These are phyloP conservation scores for Ciborinia camelliae DNA, from an alignment of 2,329 filamentous ascomycete genomes.

Conservation along the genomic window DNA sequence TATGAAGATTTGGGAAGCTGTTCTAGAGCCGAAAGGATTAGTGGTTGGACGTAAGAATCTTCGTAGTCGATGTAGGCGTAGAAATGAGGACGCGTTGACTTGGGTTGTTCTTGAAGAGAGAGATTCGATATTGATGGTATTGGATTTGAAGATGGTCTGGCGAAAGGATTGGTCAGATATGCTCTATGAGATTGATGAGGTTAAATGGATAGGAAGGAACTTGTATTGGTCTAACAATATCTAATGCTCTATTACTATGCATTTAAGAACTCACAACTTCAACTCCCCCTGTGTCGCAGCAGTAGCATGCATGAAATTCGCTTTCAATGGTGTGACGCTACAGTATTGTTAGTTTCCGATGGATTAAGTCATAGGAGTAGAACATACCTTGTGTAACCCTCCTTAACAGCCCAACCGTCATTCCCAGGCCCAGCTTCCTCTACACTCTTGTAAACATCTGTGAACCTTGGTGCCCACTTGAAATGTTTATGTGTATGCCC, in stretches of 20 bases:
- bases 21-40: slow-evolving; percentile 71
- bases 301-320: slow-evolving; percentile 82
- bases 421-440: slow-evolving; percentile 74
- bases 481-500: slow-evolving; percentile 79
- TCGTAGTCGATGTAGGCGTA: slow-evolving; percentile 81
- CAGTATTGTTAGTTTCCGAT: slow-evolving; percentile 23
- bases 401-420: slow-evolving; percentile 89
- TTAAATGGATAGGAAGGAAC: slow-evolving; percentile 9
- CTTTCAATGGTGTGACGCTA: slow-evolving; percentile 85
- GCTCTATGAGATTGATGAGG: slow-evolving; percentile 6
- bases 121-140: slow-evolving; percentile 24
- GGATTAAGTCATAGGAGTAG: slow-evolving; percentile 6
- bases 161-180: slow-evolving; percentile 18
- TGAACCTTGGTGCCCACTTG: slow-evolving; percentile 88
- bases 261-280: slow-evolving; percentile 65
- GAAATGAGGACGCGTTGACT: slow-evolving; percentile 43
- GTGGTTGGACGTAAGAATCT: slow-evolving; percentile 82
- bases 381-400: slow-evolving; percentile 77
- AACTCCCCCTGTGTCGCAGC: slow-evolving; percentile 67
- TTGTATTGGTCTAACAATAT: slow-evolving; percentile 38
- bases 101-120: slow-evolving; percentile 25
- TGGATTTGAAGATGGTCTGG: slow-evolving; percentile 21
- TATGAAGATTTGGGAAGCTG: slow-evolving; percentile 54
- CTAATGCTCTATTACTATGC: slow-evolving; percentile 37
- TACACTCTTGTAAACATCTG: slow-evolving; percentile 85